Conservation (phyloP, 2,329 filamentous ascomycete species). For the Apiospora malaysiana region DNA sequence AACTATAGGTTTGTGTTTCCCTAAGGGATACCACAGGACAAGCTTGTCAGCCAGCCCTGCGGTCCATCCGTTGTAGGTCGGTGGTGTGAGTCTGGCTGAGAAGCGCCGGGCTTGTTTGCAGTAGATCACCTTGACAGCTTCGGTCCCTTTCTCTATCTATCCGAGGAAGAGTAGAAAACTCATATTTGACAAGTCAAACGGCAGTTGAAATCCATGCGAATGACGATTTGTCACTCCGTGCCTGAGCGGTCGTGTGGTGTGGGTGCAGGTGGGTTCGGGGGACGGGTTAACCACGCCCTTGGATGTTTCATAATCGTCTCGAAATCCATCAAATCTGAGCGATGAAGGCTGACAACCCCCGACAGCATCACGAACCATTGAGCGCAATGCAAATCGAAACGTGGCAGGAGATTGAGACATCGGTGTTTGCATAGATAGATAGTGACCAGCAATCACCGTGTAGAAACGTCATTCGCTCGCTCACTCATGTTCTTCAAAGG, state of each 20-base stretch:
- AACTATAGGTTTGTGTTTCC: background rate
- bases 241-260: background rate
- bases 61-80: background rate
- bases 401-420: background rate
- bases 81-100: background rate
- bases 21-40: background rate
- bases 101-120: background rate
- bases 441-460: background rate
- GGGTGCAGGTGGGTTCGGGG: background rate
- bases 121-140: background rate
- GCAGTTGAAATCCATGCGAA: background rate
- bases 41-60: background rate
- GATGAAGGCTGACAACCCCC: background rate
- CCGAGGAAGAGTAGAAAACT: background rate
- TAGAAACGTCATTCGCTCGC: background rate
- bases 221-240: background rate
- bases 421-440: background rate
- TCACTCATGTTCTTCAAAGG: background rate
- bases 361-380: conserved; percentile 1
- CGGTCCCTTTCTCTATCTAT: background rate
- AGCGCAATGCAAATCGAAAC: conserved; percentile 1
- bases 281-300: background rate
- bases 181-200: background rate
- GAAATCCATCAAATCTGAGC: background rate
- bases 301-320: conserved; percentile 20